Evolutionary conservation across 768 basidiomycete genomes (phyloP).

Genomic region (Erythrobasidium yunnanense): DNA sequence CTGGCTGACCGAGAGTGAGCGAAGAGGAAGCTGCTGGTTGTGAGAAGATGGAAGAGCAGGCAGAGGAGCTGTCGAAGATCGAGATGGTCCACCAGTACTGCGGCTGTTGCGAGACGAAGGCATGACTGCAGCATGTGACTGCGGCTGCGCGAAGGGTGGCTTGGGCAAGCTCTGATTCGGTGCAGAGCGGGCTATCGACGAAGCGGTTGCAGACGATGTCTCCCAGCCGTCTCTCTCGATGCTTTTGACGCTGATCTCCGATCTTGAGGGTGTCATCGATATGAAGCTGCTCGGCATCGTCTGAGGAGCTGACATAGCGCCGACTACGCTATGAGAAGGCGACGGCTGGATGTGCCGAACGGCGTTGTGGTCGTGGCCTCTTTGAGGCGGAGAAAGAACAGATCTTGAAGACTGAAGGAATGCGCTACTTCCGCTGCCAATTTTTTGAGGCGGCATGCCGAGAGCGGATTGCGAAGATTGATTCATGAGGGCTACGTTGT

Average conservation of each 20-base stretch:
- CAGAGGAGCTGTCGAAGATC: conserved; percentile 9
- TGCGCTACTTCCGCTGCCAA: background rate
- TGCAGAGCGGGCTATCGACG: background rate
- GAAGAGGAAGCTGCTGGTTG: background rate
- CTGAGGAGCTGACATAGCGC: background rate
- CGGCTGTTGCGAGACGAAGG: background rate
- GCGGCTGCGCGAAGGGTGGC: background rate
- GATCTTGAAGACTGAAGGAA: background rate
- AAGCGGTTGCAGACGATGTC: background rate
- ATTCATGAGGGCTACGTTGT: background rate
- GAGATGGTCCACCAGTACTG: background rate
- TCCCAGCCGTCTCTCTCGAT: background rate
- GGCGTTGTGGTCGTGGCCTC: background rate
- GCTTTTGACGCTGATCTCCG: conserved; percentile 16
- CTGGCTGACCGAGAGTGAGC: background rate
- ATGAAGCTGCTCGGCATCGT: conserved; percentile 20
- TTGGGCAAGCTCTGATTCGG: background rate
- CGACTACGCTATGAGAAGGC: background rate
- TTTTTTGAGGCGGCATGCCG: background rate
- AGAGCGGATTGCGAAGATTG: background rate
- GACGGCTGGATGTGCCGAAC: background rate
- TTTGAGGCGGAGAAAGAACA: background rate
- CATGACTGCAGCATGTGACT: background rate
- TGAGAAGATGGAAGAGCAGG: background rate
- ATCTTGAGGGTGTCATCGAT: conserved; percentile 15